Percentiles rank a stretch among this genome's conserved stretches.
Conservation (phyloP, 176 grass and related monocot species). For the Phoenix roebelenii region DNA sequence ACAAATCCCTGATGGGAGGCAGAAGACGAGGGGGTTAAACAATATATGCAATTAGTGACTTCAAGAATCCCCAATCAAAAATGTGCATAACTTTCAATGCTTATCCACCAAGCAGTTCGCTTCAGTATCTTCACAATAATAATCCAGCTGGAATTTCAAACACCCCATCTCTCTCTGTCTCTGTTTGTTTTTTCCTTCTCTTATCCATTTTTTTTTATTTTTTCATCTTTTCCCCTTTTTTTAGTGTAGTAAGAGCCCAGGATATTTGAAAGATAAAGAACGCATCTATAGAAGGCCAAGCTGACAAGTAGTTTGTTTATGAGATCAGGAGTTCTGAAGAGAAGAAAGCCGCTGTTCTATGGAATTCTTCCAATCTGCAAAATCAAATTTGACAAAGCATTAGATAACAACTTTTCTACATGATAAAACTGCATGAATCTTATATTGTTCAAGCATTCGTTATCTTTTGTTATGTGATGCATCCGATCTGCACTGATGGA, state of each 20-base stretch:
- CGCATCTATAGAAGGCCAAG: neutral
- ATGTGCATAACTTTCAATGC: neutral
- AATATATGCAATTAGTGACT: constrained; percentile 1
- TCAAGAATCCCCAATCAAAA: neutral
- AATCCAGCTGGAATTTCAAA: neutral
- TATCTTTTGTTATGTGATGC: no score
- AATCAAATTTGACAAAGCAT: neutral
- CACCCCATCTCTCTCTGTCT: neutral
- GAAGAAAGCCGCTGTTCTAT: constrained; percentile 1
- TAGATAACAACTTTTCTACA: neutral
- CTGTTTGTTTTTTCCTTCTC: neutral
- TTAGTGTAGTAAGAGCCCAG: neutral
- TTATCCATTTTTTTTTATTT: no score
- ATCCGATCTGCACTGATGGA: no score
- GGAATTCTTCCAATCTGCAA: neutral
- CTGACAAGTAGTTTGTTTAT: neutral
- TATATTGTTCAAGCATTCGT: no score
- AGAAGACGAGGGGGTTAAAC: constrained; percentile 5
- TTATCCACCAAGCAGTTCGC: no score
- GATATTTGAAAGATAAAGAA: neutral
- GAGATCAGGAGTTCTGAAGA: neutral
- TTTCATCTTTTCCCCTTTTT: neutral
- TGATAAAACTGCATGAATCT: neutral
- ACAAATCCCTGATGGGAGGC: neutral
- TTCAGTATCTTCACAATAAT: no score